Conservation (phyloP, 306 rosid species). For the Lathyrus aphaca region DNA sequence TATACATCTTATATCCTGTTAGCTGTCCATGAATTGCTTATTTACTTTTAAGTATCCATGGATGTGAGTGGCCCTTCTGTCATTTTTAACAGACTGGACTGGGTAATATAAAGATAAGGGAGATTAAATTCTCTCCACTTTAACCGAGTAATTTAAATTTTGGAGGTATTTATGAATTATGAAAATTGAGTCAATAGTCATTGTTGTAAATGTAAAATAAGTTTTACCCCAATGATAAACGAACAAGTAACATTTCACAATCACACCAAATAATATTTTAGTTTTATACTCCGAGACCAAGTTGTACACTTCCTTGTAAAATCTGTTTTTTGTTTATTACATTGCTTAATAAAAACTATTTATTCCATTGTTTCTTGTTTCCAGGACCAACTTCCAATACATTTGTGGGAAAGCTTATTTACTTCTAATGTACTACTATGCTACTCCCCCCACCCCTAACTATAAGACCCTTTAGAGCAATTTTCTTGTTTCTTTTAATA, state of each 20-base stretch:
- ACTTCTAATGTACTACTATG: slow-evolving; percentile 46
- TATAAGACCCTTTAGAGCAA: neutral
- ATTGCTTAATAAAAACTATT: slow-evolving; percentile 33
- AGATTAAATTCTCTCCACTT: slow-evolving; percentile 20
- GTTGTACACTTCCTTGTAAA: neutral
- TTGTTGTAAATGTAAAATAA: neutral
- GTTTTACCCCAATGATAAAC: slow-evolving; percentile 20
- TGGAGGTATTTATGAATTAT: slow-evolving; percentile 1
- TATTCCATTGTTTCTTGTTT: slow-evolving; percentile 26
- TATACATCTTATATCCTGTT: slow-evolving; percentile 23
- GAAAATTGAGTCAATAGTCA: neutral
- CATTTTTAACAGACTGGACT: slow-evolving; percentile 10
- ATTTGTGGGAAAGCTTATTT: slow-evolving; percentile 50
- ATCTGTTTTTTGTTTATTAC: slow-evolving; percentile 11
- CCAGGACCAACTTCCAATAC: slow-evolving; percentile 49
- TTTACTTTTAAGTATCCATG: slow-evolving; percentile 12
- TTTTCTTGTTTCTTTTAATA: neutral
- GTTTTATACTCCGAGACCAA: no score
- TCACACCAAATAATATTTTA: no score
- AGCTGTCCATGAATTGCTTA: neutral
- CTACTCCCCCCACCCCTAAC: slow-evolving; percentile 8
- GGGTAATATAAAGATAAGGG: neutral
- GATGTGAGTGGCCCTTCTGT: slow-evolving; percentile 4
- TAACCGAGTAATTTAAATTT: slow-evolving; percentile 8
- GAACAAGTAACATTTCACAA: neutral